Base-by-base conservation (phyloP, 2,329 filamentous ascomycete species). In the Neopestalotiopsis sp. region DNA sequence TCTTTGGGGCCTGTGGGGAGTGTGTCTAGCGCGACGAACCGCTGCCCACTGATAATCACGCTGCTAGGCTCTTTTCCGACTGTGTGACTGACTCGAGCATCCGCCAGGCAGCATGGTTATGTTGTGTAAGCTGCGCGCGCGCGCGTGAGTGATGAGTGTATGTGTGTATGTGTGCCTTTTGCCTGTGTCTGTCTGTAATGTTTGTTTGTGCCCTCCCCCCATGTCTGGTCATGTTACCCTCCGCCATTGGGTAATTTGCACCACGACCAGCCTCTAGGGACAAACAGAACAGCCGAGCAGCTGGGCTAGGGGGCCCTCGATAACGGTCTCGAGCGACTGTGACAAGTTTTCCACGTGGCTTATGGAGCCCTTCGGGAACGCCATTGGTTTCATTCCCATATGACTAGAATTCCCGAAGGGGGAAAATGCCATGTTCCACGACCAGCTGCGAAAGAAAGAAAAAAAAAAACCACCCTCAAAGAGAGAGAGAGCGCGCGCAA, bases 351-450 rank as follows among this genome's bases (percentile, higher is more conserved):
- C 61, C 61, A 64, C 61, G 61, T 64, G 61, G 61, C 61, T 53
- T 64, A 64, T 64, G 61, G 61, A 64, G 61, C 61, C 24, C 59
- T 38, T 32, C 61, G 61, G 61, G 61, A 64, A 64, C 61, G 40
- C 61, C 61, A 64, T 28, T 34, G 40, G 40, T 64, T 53, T 64
- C 61, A 49, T 53, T 64, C n/a, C 14, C 38, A 13, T 28, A 13
- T 13, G 57, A 40, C 59, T 64, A 45, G 40, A 64, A 28, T 49
- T 49, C 61, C 38, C 61, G 20, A 20, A 13, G 3, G 32, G 17
- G n/a, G 34, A 5, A n/a, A 20, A 40, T 17, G 24, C 13, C 17
- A 34, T 14, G 57, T 14, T 9, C 13, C 14, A 34, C 13, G 20
- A 20, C 14, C 10, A 32, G 32, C 30, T 13, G 10, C 28, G 34